phyloP scores from a whole-genome alignment of 176 grass and related monocot species.

The Metroxylon sagu region DNA sequence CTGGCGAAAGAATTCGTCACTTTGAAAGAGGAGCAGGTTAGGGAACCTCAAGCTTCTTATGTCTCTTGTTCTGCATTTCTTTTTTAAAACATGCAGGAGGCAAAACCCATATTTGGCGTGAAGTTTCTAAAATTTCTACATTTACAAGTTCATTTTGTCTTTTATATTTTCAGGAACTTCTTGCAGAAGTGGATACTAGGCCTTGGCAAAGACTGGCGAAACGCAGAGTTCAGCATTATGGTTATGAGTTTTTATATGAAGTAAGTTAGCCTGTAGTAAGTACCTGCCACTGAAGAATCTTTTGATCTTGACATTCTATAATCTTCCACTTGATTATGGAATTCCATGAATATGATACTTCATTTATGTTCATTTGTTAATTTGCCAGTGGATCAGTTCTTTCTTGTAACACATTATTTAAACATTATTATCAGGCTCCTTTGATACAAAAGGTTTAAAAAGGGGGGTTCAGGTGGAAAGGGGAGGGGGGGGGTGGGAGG shows the following conservation, averaged over 20 bases:
- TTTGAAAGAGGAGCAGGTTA: constrained; percentile 63
- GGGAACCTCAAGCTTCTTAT: background rate
- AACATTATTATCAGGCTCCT: too few species aligned
- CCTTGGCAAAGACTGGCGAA: constrained; percentile 71
- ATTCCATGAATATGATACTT: too few species aligned
- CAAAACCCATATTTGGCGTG: too few species aligned
- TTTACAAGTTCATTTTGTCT: background rate
- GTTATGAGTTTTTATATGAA: constrained; percentile 89
- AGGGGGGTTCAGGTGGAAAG: too few species aligned
- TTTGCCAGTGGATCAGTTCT: too few species aligned
- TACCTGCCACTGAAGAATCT: constrained; percentile 2
- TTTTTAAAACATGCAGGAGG: background rate
- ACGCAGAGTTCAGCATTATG: constrained; percentile 94
- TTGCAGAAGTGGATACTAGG: constrained; percentile 54
- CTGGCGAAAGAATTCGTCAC: constrained; percentile 67
- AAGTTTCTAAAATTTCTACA: background rate
- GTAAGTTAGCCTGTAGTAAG: constrained; percentile 49
- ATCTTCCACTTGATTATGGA: too few species aligned
- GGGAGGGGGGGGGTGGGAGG: too few species aligned
- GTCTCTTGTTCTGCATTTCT: background rate
- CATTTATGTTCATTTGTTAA: too few species aligned
- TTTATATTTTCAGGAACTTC: constrained; percentile 51
- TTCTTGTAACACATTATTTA: too few species aligned
- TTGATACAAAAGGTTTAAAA: too few species aligned
- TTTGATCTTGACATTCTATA: too few species aligned